Base-by-base conservation (phyloP, 1,284 basidiomycete species). In the Naganishia albida region DNA sequence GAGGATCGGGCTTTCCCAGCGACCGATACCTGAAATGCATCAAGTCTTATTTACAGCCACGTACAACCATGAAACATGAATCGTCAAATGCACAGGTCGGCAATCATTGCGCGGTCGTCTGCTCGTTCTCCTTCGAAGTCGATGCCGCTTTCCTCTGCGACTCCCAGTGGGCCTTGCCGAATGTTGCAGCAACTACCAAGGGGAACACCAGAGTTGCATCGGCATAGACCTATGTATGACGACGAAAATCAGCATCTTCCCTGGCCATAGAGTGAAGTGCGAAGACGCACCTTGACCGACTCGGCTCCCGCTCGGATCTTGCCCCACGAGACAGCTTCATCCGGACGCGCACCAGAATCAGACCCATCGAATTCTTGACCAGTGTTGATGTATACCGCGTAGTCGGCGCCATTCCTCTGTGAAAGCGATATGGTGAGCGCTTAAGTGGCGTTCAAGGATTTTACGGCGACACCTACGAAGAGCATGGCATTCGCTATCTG, bases 401-500 rank as follows among this genome's bases (percentile, higher is more conserved):
- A 99, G 77, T 99, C 96, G 3, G 96, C 96, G 2, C 96, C 96
- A 74, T 99, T 99, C 43, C 95, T 86, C 93, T 95, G 75, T 42
- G 26, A 56, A 55, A 20, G 48, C 46, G 10, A 59, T 28, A 39
- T 18, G 23, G 40, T 42, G 20, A 42, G 46, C 16, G 53, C 63
- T 30, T n/a, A 50, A 39, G 23, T 48, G 40, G 50, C 1, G 52
- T 42, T 54, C 46, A 7, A 20, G 54, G 46, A 64, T 65, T 64
- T 25, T 15, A 16, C 12, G 6, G 13, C 4, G 34, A 34, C 34
- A 78, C 83, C 74, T 77, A 95, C 93, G 75, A 99, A 97, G 25
- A 99, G 82, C 96, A 99, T 98, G 0, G 95, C 94, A 74, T 99
- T 99, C 18, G 94, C 94, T 66, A 99, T 97, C 76, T 99, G 96